Evolutionary conservation across 768 basidiomycete genomes (phyloP), one percentile per base, ranked within the genome.

Genomic region (Rhizopogon salebrosus): DNA sequence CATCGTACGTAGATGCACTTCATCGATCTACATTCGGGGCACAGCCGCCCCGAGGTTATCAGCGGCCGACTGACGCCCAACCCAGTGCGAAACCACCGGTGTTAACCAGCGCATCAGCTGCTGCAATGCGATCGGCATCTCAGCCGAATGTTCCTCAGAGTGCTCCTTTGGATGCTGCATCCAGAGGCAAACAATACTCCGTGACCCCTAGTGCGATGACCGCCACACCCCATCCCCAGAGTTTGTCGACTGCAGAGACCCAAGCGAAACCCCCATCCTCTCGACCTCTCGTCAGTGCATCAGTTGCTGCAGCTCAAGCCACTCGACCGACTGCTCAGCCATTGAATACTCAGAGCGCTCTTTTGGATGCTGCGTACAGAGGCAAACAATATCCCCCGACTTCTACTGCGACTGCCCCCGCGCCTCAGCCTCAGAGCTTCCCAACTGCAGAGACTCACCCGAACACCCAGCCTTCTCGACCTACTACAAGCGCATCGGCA

Each of bases 11-110:
- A 36, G 31, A 38, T 34, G 38, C 56, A 40, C 34, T 41, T 20
- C 68, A 64, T 49, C 67, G 63, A 42, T 49, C 57, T 2, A 51
- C 49, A 3, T 43, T 61, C 40, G 7, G 57, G 34, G 42, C 41
- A 29, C 6, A 61, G 9, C 57, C 67, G 9, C 57, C 67, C 54
- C 67, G 67, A 35, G 51, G 52, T 6, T 46, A 57, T 29, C 64
- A 66, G 36, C 67, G 64, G 24, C 18, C 62, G 43, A 27, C 54
- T 9, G 67, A 68, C 43, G 57, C 51, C 45, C 36, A 58, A 20
- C 62, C 57, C 23, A 41, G 5, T 3, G 37, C 68, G 43, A 57
- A 50, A 36, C 65, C 54, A 35, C 52, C 45, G 22, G 23, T 24
- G 6, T 34, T 20, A 14, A 9, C 22, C 14, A 11, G 22, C 20